Evolutionary conservation across 768 basidiomycete species (phyloP).

Genomic region (Mrakia frigida): DNA sequence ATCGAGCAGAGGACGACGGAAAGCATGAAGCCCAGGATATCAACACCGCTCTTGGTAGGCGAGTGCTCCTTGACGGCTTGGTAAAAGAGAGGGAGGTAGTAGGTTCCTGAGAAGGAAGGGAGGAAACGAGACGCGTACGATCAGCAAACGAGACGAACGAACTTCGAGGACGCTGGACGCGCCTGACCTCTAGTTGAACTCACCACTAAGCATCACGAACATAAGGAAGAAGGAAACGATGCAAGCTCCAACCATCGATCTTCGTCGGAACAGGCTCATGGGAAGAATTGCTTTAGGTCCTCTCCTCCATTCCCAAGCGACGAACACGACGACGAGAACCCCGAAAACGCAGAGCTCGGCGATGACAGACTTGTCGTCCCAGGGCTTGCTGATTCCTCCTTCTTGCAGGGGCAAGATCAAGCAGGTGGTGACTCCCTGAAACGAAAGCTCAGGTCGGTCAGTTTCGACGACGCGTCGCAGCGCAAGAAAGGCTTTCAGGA

Average conservation of each 20-base stretch:
- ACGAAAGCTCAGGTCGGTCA: neutral
- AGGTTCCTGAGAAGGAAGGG: constrained; percentile 38
- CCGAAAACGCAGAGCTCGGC: constrained; percentile 40
- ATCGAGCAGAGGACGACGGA: constrained; percentile 42
- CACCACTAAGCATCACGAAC: constrained; percentile 31
- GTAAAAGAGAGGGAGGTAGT: constrained; percentile 44
- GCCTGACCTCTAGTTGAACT: no score
- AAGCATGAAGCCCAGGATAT: constrained; percentile 48
- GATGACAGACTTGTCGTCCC: constrained; percentile 51
- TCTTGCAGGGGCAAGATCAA: constrained; percentile 51
- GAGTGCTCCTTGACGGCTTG: constrained; percentile 44
- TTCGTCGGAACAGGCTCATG: constrained; percentile 42
- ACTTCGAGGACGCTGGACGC: no score
- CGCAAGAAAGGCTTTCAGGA: no score
- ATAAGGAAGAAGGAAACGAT: constrained; percentile 37
- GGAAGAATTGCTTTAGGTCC: constrained; percentile 48
- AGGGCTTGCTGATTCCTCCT: constrained; percentile 52
- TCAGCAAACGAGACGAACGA: neutral
- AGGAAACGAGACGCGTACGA: neutral
- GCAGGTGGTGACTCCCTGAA: constrained; percentile 42
- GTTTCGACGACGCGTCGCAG: neutral
- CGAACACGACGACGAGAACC: constrained; percentile 41
- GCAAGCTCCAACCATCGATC: constrained; percentile 42
- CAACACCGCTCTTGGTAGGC: constrained; percentile 46
- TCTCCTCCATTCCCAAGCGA: constrained; percentile 43